A percentile compares a stretch with the other conserved stretches of the same genome.
Conservation (phyloP, 2,329 filamentous ascomycete species). For the Phyllosticta paracitricarpa region DNA sequence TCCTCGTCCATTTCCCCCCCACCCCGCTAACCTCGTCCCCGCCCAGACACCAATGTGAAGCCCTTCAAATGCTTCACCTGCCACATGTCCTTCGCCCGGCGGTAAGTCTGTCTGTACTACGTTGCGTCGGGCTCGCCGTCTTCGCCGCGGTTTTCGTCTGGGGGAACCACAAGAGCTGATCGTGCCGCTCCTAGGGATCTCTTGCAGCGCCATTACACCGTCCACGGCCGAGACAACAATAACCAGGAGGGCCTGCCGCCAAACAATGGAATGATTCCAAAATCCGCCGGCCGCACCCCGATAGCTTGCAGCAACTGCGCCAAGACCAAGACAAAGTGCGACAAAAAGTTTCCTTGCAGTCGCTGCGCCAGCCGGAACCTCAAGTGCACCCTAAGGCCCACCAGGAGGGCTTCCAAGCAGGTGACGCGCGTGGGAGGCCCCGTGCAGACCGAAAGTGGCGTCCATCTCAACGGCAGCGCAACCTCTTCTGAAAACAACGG, state of each 20-base stretch:
- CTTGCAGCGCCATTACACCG: conserved; percentile 42
- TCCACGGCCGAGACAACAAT: conserved; percentile 41
- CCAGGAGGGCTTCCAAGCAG: conserved; percentile 38
- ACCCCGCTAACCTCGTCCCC: conserved; percentile 12
- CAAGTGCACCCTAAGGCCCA: conserved; percentile 38
- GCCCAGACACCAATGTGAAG: conserved; percentile 43
- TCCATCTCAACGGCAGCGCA: conserved; percentile 20
- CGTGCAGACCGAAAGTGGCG: conserved; percentile 15
- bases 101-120: conserved; percentile 27
- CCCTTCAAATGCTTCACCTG: conserved; percentile 46
- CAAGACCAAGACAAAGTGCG: conserved; percentile 45
- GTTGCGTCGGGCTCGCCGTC: neutral
- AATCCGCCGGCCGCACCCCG: conserved; percentile 41
- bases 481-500: conserved; percentile 25
- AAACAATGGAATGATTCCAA: conserved; percentile 41
- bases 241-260: conserved; percentile 39
- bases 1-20: neutral
- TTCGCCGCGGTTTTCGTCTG: neutral
- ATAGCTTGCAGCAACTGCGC: conserved; percentile 45
- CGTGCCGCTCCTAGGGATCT: conserved; percentile 32
- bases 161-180: neutral
- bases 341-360: conserved; percentile 46
- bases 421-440: conserved; percentile 12
- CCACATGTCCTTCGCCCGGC: conserved; percentile 44
- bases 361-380: conserved; percentile 41